Evolutionary conservation across 164 flowering plant genomes (phyloP).

Genomic region (Hamamelis virginiana): DNA sequence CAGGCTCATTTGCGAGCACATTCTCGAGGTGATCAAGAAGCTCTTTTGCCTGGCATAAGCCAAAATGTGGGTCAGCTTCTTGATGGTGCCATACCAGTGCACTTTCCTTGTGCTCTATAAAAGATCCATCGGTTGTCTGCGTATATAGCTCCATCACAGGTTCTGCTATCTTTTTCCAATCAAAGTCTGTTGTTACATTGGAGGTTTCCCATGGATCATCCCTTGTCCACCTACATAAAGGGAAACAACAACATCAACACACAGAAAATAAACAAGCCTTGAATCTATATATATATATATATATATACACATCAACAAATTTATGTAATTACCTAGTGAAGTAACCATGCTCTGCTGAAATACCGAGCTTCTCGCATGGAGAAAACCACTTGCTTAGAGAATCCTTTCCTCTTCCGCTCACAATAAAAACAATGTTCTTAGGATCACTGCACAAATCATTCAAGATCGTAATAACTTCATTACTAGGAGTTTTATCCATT

Average conservation of each 20-base stretch:
- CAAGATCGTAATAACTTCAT: conserved; percentile 28
- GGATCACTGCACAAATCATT: conserved; percentile 38
- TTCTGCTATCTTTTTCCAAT: conserved; percentile 35
- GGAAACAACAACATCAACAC: background rate
- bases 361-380: conserved; percentile 34
- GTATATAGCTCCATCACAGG: conserved; percentile 49
- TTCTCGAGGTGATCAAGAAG: conserved; percentile 43
- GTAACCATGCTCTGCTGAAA: conserved; percentile 53
- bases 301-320: background rate
- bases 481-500: conserved; percentile 32
- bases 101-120: conserved; percentile 42
- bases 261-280: background rate
- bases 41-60: conserved; percentile 41
- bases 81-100: conserved; percentile 46
- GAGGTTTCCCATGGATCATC: conserved; percentile 32
- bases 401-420: conserved; percentile 46
- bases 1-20: conserved; percentile 50
- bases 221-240: conserved; percentile 29
- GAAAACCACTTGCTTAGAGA: conserved; percentile 37
- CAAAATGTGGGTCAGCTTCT: conserved; percentile 39
- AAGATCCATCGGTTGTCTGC: conserved; percentile 49
- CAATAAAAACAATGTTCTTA: conserved; percentile 40
- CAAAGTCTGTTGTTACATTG: conserved; percentile 16
- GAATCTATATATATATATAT: no score
- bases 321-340: conserved; percentile 27